Evolutionary conservation across 2,329 filamentous ascomycete genomes (phyloP).

Genomic region (Sporothrix humicola): DNA sequence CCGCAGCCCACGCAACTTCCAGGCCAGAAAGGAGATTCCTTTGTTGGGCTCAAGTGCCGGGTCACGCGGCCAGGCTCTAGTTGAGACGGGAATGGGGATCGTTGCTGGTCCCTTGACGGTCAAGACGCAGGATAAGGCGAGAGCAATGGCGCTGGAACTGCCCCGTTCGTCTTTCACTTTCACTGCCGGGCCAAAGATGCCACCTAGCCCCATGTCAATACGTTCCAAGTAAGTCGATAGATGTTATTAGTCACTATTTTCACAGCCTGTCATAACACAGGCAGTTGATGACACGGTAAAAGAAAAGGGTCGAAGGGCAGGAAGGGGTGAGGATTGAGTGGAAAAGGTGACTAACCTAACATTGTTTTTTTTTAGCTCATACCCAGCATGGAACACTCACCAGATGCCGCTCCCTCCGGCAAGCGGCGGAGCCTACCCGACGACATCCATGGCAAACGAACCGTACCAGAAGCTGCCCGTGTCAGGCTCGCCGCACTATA

Average conservation of each 20-base stretch:
- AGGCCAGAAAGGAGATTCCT: constrained; percentile 90
- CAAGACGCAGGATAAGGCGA: constrained; percentile 62
- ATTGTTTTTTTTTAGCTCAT: constrained; percentile 52
- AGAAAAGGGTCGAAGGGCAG: not conserved
- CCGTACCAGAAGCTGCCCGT: constrained; percentile 61
- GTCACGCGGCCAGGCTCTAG: constrained; percentile 75
- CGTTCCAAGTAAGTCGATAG: constrained; percentile 61
- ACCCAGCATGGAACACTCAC: constrained; percentile 60
- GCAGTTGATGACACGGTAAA: too few relatives aligned
- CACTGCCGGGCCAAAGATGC: constrained; percentile 59
- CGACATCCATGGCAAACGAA: constrained; percentile 57
- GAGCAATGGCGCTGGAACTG: constrained; percentile 60
- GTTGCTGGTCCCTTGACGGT: constrained; percentile 62
- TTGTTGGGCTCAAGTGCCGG: constrained; percentile 77
- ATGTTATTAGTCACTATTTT: not conserved
- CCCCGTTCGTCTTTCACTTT: constrained; percentile 65
- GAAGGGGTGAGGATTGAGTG: not conserved
- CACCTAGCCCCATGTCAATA: constrained; percentile 60
- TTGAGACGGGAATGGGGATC: constrained; percentile 66
- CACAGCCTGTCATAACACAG: too few relatives aligned
- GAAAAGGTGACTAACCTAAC: constrained; percentile 40
- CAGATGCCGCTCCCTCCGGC: constrained; percentile 51
- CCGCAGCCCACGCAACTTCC: constrained; percentile 91
- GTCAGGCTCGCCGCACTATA: constrained; percentile 54
- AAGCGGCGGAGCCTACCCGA: constrained; percentile 46